Base-by-base conservation (phyloP, 306 rosid genomes). In the Lathyrus aphaca region DNA sequence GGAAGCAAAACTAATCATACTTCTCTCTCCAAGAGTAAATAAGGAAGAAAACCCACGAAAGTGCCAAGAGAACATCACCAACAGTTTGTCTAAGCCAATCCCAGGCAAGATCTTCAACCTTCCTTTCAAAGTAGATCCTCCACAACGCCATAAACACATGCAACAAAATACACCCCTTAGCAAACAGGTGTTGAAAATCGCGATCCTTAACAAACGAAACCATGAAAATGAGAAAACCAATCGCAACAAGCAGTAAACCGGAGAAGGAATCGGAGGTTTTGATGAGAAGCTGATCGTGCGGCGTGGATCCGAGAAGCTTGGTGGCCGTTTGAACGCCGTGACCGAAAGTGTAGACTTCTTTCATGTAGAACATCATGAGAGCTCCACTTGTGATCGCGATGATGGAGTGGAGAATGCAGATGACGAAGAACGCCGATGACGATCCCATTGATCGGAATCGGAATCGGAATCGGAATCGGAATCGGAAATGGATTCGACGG, bases 291-390 rank as follows among this genome's bases (percentile, higher is more conserved):
- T 90, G 98, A 58, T 93, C 98, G 74, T 93, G 98, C 10, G 98
- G 90, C 14, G 96, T 90, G 0, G 96, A 93, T 12, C 98, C 98
- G 58, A 90, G 80, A 0, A 93, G 95, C 91, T 84, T 86, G 2
- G 82, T 77, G 6, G 98, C 96, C 0, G 79, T 70, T 63, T 79
- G 80, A 6, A 66, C 66, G 5, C 98, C 98, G 62, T 93, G 98
- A 5, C 96, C 98, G 65, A 93, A 76, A 12, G 86, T 75, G 87
- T 90, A 93, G 0, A 93, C 77, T 32, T 90, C 98, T 80, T 81
- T 85, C 96, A 93, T 86, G 86, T 86, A 88, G 88, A 93, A 93
- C 98, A 93, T 93, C 98, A 93, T 93, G 11, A 88, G 82, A 13
- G 78, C 84, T 16, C 98, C 98, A 14, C 83, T 44, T 8, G 88